Percentiles rank a stretch among this genome's conserved stretches.
Evolutionary conservation across 805 yeast genomes (phyloP).

Genomic region (Nakazawaea wyomingensis): DNA sequence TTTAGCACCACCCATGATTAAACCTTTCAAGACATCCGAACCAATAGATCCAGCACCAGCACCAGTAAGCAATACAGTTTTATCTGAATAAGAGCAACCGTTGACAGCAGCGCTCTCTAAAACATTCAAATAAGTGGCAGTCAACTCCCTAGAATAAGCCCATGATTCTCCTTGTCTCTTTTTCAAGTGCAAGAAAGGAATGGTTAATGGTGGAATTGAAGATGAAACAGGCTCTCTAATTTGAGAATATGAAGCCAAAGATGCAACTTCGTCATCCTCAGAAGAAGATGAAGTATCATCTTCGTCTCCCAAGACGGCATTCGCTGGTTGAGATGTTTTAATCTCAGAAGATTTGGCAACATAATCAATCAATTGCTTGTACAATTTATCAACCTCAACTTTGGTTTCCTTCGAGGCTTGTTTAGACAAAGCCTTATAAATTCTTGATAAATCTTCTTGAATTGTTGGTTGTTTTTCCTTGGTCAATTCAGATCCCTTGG

Average conservation of each 20-base stretch:
- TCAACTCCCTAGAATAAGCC: slow-evolving; percentile 75
- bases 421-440: slow-evolving; percentile 75
- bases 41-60: slow-evolving; percentile 99
- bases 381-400: slow-evolving; percentile 64
- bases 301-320: slow-evolving; percentile 39
- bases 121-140: slow-evolving; percentile 79
- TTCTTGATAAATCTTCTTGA: slow-evolving; percentile 78
- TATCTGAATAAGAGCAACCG: slow-evolving; percentile 86
- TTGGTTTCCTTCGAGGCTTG: slow-evolving; percentile 69
- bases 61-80: slow-evolving; percentile 90
- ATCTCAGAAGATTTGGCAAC: slow-evolving; percentile 68
- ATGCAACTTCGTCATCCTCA: slow-evolving; percentile 68
- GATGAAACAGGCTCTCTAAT: slow-evolving; percentile 72
- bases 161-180: slow-evolving; percentile 69
- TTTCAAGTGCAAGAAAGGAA: slow-evolving; percentile 93
- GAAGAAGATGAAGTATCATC: slow-evolving; percentile 44
- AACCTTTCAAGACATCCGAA: slow-evolving; percentile 92
- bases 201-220: slow-evolving; percentile 71
- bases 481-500: slow-evolving; percentile 86
- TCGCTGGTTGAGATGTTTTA: slow-evolving; percentile 59
- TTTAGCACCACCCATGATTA: slow-evolving; percentile 96
- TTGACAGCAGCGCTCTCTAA: slow-evolving; percentile 91
- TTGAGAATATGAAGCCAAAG: slow-evolving; percentile 68
- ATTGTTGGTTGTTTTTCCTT: slow-evolving; percentile 65
- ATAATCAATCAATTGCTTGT: slow-evolving; percentile 64